Base-by-base conservation (phyloP, 768 basidiomycete species). In the Polyporus arcularius region DNA sequence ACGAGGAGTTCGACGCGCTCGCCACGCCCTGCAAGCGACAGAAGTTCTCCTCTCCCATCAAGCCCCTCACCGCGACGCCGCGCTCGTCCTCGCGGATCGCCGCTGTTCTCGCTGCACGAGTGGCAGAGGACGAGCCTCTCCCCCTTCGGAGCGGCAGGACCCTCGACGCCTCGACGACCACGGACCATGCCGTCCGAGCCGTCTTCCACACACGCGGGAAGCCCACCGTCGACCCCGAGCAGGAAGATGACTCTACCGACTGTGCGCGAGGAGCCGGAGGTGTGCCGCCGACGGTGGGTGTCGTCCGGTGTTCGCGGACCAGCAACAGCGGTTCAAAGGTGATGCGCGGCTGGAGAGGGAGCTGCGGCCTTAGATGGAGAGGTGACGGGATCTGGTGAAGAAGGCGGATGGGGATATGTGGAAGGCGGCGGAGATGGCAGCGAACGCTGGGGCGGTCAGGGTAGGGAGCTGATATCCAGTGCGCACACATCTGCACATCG, bases 1-100 rank as follows among this genome's bases (percentile, higher is more conserved):
- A 68, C 40, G 58, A 58, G 9, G 60, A 67, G 35, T 64, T 58
- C 47, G 56, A 55, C 41, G 59, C 58, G 38, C 59, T 64, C 18
- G 67, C 68, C 16, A 72, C 68, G 12, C 70, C 70, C 2, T 60
- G 67, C 4, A 71, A 71, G 64, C 65, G 62, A 9, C 65, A 58
- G 50, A 68, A 65, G 45, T 47, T 63, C 55, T 58, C 60, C 35
- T 62, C 62, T 21, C 67, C 55, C 26, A 49, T 53, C 28, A 66
- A 58, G 50, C 47, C 41, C 45, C 32, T 50, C 4, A 45, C 64
- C 15, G 35, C 49, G 11, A 53, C 58, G 30, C 53, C 65, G 49
- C 53, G 55, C 43, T 46, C 52, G 21, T 55, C 48, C 18, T 51
- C 57, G 12, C 35, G 54, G 2, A 39, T 52, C 16, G 31, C 50